Evolutionary conservation across 1,284 basidiomycete species (phyloP).

Genomic region (Ceratobasidium sp.): DNA sequence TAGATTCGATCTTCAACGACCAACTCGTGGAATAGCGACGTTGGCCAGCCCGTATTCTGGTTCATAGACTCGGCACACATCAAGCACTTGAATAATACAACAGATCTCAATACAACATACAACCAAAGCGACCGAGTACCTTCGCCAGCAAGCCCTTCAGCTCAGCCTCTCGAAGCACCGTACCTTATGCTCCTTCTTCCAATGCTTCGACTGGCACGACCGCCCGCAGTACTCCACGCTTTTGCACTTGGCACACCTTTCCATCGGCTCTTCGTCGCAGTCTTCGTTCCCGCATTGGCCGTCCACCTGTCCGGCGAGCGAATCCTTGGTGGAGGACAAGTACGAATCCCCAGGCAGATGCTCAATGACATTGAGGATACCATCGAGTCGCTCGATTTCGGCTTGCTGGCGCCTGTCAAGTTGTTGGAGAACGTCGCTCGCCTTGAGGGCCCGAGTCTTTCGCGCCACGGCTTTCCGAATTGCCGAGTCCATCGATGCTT

Average conservation of each 20-base stretch:
- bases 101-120: background rate
- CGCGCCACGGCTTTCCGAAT: conserved; percentile 9
- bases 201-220: conserved; percentile 23
- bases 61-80: no score
- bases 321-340: background rate
- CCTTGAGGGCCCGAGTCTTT: conserved; percentile 13
- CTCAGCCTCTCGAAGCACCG: conserved; percentile 16
- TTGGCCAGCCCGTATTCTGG: no score
- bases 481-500: conserved; percentile 16
- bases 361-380: conserved; percentile 21
- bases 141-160: background rate
- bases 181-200: conserved; percentile 28
- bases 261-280: conserved; percentile 9
- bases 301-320: background rate
- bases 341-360: conserved; percentile 17
- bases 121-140: background rate
- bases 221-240: conserved; percentile 22
- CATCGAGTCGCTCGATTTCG: conserved; percentile 26
- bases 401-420: background rate
- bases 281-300: conserved; percentile 14
- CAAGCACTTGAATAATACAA: no score
- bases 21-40: no score
- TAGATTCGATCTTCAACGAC: no score
- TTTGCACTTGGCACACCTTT: conserved; percentile 27
- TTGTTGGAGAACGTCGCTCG: background rate